Base-by-base conservation (phyloP, 306 rosid species). In the Cyclanthera cordifolia region DNA sequence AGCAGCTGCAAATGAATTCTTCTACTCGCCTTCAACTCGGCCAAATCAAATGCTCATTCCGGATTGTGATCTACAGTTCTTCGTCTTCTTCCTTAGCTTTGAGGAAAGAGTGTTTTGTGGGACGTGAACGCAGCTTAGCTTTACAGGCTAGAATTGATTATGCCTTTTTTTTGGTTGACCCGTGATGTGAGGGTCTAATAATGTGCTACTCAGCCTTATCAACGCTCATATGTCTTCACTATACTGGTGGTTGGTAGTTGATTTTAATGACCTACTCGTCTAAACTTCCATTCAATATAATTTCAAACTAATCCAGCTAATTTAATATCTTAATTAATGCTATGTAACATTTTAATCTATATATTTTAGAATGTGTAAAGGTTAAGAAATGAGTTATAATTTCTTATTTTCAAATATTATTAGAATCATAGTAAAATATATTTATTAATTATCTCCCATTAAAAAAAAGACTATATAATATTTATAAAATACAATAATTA, bases 101-200 rank as follows among this genome's bases (percentile, higher is more conserved):
- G 53, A 43, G 70, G 49, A 43, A 17, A 51, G 71, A 69, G 54
- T 66, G 71, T 14, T 34, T 2, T 32, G 37, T 66, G 7, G 34
- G 39, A 66, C 24, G 70, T 64, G 53, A 23, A 15, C 32, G 54
- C 70, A 27, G 53, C 53, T 45, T 46, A 65, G 3, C 53, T 66
- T 66, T 66, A 47, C 55, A 46, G 70, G 14, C 16, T 17, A 14
- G 70, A 66, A 47, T 66, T 66, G 55, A 66, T 66, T 66, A 25
- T 46, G 53, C 43, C 24, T 66, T 63, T 66, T 12, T 15, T 6
- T 66, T 47, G 43, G 71, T 66, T 66, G 71, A 66, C 71, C 71
- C 71, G 54, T 66, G 71, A 66, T 24, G 1, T 1, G 11, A 25
- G 71, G 55, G 9, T 16, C 23, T 66, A 24, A 46, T 66, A 45